These are phyloP conservation scores for Gamarada debralockiae DNA, from an alignment of 495 filamentous ascomycete genomes.

Conservation along the genomic window DNA sequence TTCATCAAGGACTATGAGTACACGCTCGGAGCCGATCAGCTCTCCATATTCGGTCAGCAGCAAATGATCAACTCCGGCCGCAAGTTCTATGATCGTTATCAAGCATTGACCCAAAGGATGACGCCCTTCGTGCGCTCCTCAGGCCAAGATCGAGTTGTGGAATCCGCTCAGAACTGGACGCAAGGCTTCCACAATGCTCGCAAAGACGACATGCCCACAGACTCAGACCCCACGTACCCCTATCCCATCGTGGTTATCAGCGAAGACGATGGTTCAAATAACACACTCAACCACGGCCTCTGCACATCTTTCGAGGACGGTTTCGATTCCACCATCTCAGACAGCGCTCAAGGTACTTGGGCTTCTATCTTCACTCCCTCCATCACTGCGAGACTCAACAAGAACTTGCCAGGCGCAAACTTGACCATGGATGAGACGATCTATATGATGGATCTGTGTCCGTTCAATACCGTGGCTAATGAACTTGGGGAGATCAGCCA, in stretches of 20 bases:
- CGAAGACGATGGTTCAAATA: conserved; percentile 62
- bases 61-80: conserved; percentile 72
- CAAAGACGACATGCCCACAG: conserved; percentile 29
- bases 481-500: conserved; percentile 39
- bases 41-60: conserved; percentile 67
- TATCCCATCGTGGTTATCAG: conserved; percentile 59
- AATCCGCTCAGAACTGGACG: conserved; percentile 68
- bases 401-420: conserved; percentile 54
- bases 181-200: conserved; percentile 65
- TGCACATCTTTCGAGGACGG: conserved; percentile 59
- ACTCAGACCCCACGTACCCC: conserved; percentile 38
- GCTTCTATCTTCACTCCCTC: conserved; percentile 52
- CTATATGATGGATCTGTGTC: conserved; percentile 79
- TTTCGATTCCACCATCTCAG: conserved; percentile 37
- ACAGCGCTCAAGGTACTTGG: conserved; percentile 49
- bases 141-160: conserved; percentile 66
- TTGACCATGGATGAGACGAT: conserved; percentile 56
- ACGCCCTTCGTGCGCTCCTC: conserved; percentile 70
- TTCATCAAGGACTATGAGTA: conserved; percentile 71
- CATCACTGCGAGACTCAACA: conserved; percentile 60
- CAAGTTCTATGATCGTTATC: conserved; percentile 70
- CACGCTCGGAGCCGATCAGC: conserved; percentile 67
- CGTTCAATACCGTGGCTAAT: conserved; percentile 69
- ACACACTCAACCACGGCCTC: conserved; percentile 68
- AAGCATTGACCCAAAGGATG: conserved; percentile 43